Evolutionary conservation across 2,329 filamentous ascomycete genomes (phyloP).

Genomic region (Penicillium fuscoglaucum): DNA sequence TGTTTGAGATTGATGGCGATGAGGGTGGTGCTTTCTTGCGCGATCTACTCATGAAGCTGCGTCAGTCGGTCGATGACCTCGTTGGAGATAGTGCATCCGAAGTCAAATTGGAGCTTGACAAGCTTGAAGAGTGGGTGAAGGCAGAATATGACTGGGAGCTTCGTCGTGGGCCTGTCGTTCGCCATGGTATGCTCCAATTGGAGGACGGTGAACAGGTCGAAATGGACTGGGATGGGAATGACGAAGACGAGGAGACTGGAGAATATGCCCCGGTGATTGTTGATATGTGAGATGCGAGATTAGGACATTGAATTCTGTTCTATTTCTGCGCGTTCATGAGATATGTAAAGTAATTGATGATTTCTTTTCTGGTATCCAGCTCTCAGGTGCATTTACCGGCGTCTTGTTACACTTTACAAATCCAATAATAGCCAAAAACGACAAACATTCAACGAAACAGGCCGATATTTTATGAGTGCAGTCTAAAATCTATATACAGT

Average conservation of each 20-base stretch:
- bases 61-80: slow-evolving; percentile 53
- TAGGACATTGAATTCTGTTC: not conserved
- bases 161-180: slow-evolving; percentile 53
- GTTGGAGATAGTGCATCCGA: slow-evolving; percentile 33
- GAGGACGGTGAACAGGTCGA: slow-evolving; percentile 65
- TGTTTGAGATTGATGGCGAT: slow-evolving; percentile 58
- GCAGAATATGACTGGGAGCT: slow-evolving; percentile 60
- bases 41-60: slow-evolving; percentile 54
- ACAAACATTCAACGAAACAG: not conserved
- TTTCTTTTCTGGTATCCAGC: not conserved
- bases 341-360: not conserved
- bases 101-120: slow-evolving; percentile 55
- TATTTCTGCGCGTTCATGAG: not conserved
- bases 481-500: slow-evolving; percentile 10
- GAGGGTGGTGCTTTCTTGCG: slow-evolving; percentile 56
- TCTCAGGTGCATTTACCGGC: not conserved
- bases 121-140: slow-evolving; percentile 56
- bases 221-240: slow-evolving; percentile 59
- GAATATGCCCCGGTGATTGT: slow-evolving; percentile 65
- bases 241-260: slow-evolving; percentile 64
- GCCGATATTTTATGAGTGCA: not conserved
- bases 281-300: slow-evolving; percentile 41
- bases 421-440: not conserved
- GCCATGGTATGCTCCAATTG: slow-evolving; percentile 59
- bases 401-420: not conserved